Evolutionary conservation across 352 stramenopile genomes (phyloP), one percentile per base, ranked within the genome.

Genomic region (Phytophthora hibernalis): DNA sequence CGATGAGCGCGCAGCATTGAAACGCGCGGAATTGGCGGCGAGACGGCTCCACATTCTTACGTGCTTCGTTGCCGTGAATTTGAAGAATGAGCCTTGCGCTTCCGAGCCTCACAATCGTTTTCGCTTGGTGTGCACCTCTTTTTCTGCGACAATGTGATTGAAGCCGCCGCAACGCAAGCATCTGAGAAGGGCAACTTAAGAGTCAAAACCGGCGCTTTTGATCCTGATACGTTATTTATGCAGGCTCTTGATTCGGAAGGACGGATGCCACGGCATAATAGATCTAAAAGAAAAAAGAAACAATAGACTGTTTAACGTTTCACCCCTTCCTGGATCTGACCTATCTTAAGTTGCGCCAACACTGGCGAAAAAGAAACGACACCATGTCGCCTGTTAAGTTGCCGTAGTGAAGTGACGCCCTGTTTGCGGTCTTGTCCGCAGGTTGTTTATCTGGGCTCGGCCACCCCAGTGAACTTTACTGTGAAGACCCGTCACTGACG

Each of bases 31-130:
- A 13, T 48, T 70, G 57, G 61, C 66, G 35, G 42, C 59, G 45
- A 75, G 52, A 30, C 70, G 61, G 57, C 60, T 76, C 70, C 67
- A 79, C 74, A 82, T 82, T 43, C 58, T 72, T 22, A 24, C 28
- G 40, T 51, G 37, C 49, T 65, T 58, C 51, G 16, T 47, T 26
- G 21, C 26, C 33, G 22, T 40, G 45, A 61, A 69, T 33, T 76
- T 47, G 66, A 61, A 38, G 61, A 79, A 79, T 79, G 70, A 76
- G n/a, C 24, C 24, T 5, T 28, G 26, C 26, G 48, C 40, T 18
- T n/a, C 22, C 28, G 28, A n/a, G 47, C 48, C 18, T 11, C 38
- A 43, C 31, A 18, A 16, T n/a, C 31, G 40, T 22, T 16, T 43
- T 43, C n/a, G 44, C 18, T 37, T 22, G 38, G 37, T 42, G 13